These are phyloP conservation scores for Sherardia arvensis DNA, from an alignment of 257 asterid genomes.

Conservation along the genomic window DNA sequence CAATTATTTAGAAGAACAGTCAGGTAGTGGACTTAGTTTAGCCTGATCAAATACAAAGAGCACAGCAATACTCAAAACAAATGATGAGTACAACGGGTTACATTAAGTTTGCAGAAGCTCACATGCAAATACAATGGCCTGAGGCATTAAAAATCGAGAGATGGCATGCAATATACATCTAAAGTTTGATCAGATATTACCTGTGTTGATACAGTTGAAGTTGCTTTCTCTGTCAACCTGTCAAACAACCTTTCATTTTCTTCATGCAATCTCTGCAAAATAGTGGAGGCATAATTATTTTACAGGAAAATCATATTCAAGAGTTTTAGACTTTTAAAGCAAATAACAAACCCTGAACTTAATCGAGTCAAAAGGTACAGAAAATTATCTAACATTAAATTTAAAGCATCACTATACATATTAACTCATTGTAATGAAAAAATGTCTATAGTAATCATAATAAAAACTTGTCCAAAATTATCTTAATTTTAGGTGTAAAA, in stretches of 20 bases:
- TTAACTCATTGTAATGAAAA: not conserved
- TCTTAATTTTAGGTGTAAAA: not conserved
- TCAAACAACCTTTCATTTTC: slow-evolving; percentile 96
- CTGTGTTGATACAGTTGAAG: slow-evolving; percentile 78
- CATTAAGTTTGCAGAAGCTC: not conserved
- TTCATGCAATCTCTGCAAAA: slow-evolving; percentile 82
- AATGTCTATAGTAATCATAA: not conserved
- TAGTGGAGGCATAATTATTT: not conserved
- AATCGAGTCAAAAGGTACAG: not conserved
- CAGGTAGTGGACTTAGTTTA: not conserved
- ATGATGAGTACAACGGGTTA: not conserved
- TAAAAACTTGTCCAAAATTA: not conserved
- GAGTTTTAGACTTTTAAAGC: not conserved
- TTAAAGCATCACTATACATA: not conserved
- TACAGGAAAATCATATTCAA: not conserved
- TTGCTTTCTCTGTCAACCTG: slow-evolving; percentile 82
- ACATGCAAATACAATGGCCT: not conserved
- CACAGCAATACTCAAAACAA: not conserved
- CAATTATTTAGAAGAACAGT: not conserved
- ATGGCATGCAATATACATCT: not conserved
- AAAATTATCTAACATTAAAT: not conserved
- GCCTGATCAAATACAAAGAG: not conserved
- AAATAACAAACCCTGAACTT: not conserved
- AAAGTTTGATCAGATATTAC: slow-evolving; percentile 19
- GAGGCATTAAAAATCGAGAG: not conserved